phyloP scores from a whole-genome alignment of 2,329 filamentous ascomycete species.

The Grosmannia clavigera region DNA sequence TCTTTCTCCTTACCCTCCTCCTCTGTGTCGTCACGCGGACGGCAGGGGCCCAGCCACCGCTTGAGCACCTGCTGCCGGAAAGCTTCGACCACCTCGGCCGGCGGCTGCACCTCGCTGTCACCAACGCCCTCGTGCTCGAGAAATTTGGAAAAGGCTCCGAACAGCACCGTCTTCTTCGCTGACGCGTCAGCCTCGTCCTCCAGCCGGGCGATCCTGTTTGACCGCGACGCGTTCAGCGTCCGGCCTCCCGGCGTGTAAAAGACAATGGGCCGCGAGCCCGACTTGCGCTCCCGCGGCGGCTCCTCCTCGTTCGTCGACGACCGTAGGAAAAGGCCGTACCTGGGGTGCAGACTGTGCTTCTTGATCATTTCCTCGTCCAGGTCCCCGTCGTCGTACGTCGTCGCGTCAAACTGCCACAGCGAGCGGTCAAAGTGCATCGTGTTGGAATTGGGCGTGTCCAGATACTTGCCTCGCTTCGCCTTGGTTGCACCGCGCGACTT shows the following conservation, averaged over 20 bases:
- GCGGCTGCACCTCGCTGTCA: slow-evolving; percentile 11
- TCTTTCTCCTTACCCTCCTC: not conserved
- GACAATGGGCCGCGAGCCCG: slow-evolving; percentile 35
- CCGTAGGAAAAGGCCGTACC: slow-evolving; percentile 38
- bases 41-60: slow-evolving; percentile 9
- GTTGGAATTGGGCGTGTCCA: slow-evolving; percentile 40
- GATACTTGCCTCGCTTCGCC: slow-evolving; percentile 39
- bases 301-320: slow-evolving; percentile 33
- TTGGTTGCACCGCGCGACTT: slow-evolving; percentile 39
- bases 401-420: slow-evolving; percentile 39
- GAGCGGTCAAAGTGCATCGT: slow-evolving; percentile 42
- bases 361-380: slow-evolving; percentile 38
- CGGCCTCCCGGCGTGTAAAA: slow-evolving; percentile 35
- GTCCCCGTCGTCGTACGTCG: slow-evolving; percentile 33
- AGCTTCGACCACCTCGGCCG: slow-evolving; percentile 7
- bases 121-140: slow-evolving; percentile 15
- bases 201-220: slow-evolving; percentile 19
- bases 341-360: slow-evolving; percentile 38
- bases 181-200: slow-evolving; percentile 7
- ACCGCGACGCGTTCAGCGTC: slow-evolving; percentile 35
- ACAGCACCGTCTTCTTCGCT: slow-evolving; percentile 11
- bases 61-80: slow-evolving; percentile 10
- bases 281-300: slow-evolving; percentile 25
- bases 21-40: slow-evolving; percentile 4
- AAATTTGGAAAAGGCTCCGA: slow-evolving; percentile 12